Evolutionary conservation across 2,329 filamentous ascomycete species (phyloP).

Genomic region (Pseudogymnoascus sp.): DNA sequence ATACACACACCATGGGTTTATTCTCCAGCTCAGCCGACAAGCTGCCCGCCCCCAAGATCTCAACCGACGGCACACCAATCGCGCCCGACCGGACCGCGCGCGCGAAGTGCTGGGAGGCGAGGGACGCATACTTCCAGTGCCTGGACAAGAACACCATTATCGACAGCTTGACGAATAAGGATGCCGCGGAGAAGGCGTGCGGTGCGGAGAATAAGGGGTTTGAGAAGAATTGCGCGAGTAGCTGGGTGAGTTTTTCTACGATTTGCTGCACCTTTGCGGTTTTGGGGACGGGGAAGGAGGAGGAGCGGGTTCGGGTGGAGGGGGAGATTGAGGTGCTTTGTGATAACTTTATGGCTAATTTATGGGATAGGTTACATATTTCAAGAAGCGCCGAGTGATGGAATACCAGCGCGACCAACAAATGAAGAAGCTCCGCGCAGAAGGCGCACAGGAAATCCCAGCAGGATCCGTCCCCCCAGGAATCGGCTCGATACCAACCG

Average conservation of each 20-base stretch:
- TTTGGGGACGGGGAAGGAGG: too few species aligned
- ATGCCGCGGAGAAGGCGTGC: constrained; percentile 53
- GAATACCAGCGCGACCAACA: constrained; percentile 81
- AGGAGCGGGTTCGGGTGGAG: too few species aligned
- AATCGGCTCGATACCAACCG: constrained; percentile 12
- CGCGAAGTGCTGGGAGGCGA: constrained; percentile 78
- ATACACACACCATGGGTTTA: constrained; percentile 43
- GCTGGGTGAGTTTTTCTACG: constrained; percentile 94
- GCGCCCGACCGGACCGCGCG: constrained; percentile 83
- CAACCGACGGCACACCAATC: constrained; percentile 57
- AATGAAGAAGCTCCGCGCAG: constrained; percentile 65
- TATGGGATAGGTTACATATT: constrained; percentile 73
- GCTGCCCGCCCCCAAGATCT: constrained; percentile 38
- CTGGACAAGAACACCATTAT: constrained; percentile 76
- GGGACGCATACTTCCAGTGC: constrained; percentile 83
- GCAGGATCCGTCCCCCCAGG: background rate
- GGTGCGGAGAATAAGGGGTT: constrained; percentile 58
- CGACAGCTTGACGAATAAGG: constrained; percentile 59
- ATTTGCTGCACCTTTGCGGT: too few species aligned
- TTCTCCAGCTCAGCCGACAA: constrained; percentile 34
- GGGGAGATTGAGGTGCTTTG: background rate
- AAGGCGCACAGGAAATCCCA: constrained; percentile 60
- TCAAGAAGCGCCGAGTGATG: constrained; percentile 92
- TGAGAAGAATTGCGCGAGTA: constrained; percentile 77
- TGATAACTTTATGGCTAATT: background rate